Percentiles rank a stretch among this genome's conserved stretches.
Evolutionary conservation across 1,284 basidiomycete genomes (phyloP).

Genomic region (Malassezia dermatis): DNA sequence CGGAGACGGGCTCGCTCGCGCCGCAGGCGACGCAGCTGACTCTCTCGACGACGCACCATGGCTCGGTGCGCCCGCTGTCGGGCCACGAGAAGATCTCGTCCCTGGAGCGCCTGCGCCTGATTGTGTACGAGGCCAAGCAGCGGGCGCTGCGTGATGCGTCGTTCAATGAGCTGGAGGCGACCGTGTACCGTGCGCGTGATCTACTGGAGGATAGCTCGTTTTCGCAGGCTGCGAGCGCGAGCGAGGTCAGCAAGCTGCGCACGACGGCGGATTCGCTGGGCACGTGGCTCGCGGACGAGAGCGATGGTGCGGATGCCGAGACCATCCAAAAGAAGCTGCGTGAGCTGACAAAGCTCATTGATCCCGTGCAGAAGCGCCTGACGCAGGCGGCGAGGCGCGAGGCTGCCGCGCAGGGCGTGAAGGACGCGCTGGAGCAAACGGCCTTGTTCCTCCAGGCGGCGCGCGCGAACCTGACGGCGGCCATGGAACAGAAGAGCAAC

Average conservation of each 20-base stretch:
- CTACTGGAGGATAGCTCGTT: conserved; percentile 58
- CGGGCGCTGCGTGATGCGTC: conserved; percentile 77
- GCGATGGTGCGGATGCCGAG: conserved; percentile 61
- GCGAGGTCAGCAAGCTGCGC: conserved; percentile 61
- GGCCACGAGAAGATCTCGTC: conserved; percentile 30
- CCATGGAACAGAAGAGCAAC: conserved; percentile 52
- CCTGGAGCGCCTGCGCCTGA: conserved; percentile 38
- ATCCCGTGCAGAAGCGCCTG: conserved; percentile 72
- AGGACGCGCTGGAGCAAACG: conserved; percentile 57
- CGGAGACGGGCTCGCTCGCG: conserved; percentile 7
- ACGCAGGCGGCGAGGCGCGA: conserved; percentile 66
- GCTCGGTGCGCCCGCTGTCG: conserved; percentile 24
- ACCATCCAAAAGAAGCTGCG: conserved; percentile 46
- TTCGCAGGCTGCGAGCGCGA: conserved; percentile 66
- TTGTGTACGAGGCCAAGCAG: conserved; percentile 66
- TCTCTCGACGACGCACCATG: conserved; percentile 22
- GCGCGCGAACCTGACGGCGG: conserved; percentile 53
- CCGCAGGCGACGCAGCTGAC: conserved; percentile 13
- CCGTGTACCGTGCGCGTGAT: conserved; percentile 79
- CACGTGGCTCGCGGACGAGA: conserved; percentile 72
- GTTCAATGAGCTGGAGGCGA: conserved; percentile 79
- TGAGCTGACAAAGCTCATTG: conserved; percentile 69
- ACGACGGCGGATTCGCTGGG: conserved; percentile 62
- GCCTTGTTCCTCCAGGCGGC: conserved; percentile 73
- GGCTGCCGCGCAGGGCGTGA: conserved; percentile 57